phyloP scores from a whole-genome alignment of 768 basidiomycete genomes.

The Boletales sp. region DNA sequence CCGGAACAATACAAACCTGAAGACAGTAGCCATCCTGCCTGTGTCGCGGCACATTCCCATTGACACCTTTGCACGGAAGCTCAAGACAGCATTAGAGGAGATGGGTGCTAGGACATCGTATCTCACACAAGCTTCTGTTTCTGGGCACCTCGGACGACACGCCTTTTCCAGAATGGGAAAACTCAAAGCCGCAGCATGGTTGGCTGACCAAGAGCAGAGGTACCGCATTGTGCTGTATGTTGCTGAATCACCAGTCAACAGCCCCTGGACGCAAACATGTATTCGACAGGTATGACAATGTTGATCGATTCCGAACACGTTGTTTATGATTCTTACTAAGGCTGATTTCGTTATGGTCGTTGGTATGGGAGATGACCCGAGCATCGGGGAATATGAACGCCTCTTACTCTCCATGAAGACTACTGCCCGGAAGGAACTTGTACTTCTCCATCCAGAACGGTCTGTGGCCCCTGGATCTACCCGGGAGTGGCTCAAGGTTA shows the following conservation, averaged over 20 bases:
- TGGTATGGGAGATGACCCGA: constrained; percentile 90
- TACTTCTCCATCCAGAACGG: constrained; percentile 89
- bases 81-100: constrained; percentile 83
- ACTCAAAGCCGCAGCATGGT: constrained; percentile 87
- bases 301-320: constrained; percentile 1
- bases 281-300: constrained; percentile 72
- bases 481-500: constrained; percentile 90
- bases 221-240: constrained; percentile 94
- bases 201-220: constrained; percentile 93
- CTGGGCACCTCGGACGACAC: constrained; percentile 88
- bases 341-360: constrained; percentile 94
- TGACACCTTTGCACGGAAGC: constrained; percentile 83
- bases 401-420: constrained; percentile 94
- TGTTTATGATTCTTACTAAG: constrained; percentile 32
- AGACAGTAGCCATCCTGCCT: constrained; percentile 92
- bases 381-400: constrained; percentile 91
- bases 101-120: constrained; percentile 93
- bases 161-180: constrained; percentile 97
- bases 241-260: constrained; percentile 90
- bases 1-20: constrained; percentile 81
- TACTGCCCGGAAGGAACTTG: constrained; percentile 95
- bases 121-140: constrained; percentile 91
- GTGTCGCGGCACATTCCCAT: constrained; percentile 85
- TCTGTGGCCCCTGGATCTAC: constrained; percentile 88
- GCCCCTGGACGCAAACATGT: constrained; percentile 98